Evolutionary conservation across 768 basidiomycete species (phyloP).

Genomic region (Cantharellus cinnabarinus): DNA sequence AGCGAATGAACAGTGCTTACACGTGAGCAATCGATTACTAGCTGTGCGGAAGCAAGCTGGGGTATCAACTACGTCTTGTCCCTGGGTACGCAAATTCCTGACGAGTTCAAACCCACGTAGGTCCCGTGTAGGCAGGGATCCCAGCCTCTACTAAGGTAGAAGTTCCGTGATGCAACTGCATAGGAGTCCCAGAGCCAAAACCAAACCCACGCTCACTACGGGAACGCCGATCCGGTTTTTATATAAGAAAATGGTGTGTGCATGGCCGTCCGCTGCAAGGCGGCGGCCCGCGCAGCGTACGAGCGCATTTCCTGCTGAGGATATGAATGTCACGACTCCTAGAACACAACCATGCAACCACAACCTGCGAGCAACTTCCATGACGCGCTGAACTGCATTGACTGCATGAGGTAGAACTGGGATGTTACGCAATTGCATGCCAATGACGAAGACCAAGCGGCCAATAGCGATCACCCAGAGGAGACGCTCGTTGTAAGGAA

Average conservation of each 20-base stretch:
- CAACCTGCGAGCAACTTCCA: not conserved
- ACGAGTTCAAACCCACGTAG: not conserved
- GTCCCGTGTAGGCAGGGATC: not conserved
- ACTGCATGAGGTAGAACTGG: slow-evolving; percentile 1
- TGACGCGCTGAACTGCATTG: slow-evolving; percentile 11
- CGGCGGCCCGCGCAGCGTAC: slow-evolving; percentile 28
- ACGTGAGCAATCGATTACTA: not conserved
- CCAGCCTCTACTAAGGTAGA: not conserved
- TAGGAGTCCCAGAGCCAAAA: not conserved
- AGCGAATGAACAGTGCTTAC: not conserved
- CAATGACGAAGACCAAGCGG: not conserved
- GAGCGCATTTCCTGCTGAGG: slow-evolving; percentile 13
- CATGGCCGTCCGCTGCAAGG: slow-evolving; percentile 39
- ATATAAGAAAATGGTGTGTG: slow-evolving; percentile 26
- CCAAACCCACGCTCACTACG: not conserved
- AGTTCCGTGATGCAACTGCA: not conserved
- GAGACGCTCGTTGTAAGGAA: not conserved
- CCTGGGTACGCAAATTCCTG: not conserved
- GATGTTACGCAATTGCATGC: not conserved
- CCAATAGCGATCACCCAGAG: not conserved
- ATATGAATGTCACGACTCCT: slow-evolving; percentile 17
- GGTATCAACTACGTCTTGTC: not conserved
- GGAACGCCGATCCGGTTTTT: not conserved
- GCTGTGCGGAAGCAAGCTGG: not conserved
- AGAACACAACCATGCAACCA: not conserved